Percentiles rank a stretch among this genome's conserved stretches.
These are phyloP conservation scores for Fistulifera pelliculosa DNA, from an alignment of 108 stramenopile genomes.

Conservation along the genomic window DNA sequence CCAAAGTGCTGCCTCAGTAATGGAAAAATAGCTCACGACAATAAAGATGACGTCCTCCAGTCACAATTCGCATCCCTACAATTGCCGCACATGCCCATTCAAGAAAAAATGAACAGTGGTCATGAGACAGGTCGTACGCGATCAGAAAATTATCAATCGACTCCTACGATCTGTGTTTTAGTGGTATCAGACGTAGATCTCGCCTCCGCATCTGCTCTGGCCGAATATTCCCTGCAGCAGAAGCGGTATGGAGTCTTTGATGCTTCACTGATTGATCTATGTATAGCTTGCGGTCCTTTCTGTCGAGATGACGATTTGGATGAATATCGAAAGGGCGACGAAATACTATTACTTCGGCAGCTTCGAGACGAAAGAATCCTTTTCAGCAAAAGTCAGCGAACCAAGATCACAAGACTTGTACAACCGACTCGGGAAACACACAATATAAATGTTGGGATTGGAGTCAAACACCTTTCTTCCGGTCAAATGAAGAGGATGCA, in stretches of 20 bases:
- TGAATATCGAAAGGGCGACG: slow-evolving; percentile 17
- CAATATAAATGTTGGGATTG: not conserved
- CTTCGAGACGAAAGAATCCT: slow-evolving; percentile 4
- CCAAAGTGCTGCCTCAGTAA: too few relatives aligned
- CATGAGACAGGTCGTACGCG: too few relatives aligned
- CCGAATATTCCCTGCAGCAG: slow-evolving; percentile 27
- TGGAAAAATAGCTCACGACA: too few relatives aligned
- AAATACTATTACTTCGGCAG: slow-evolving; percentile 5
- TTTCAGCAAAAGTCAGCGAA: not conserved
- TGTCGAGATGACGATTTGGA: slow-evolving; percentile 27
- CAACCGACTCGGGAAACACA: not conserved
- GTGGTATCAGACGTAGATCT: slow-evolving; percentile 45
- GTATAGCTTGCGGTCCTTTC: slow-evolving; percentile 47
- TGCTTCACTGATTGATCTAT: slow-evolving; percentile 24
- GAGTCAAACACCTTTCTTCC: slow-evolving; percentile 4
- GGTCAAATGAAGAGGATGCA: slow-evolving; percentile 29
- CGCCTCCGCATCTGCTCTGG: slow-evolving; percentile 31
- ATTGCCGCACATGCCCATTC: too few relatives aligned
- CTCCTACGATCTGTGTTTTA: slow-evolving; percentile 10
- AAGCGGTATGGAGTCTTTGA: slow-evolving; percentile 1
- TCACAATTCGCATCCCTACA: too few relatives aligned
- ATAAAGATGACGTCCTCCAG: too few relatives aligned
- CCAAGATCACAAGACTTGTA: not conserved
- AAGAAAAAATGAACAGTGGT: too few relatives aligned
- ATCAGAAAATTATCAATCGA: too few relatives aligned